Conservation (phyloP, 78 protist species). For the Blattamonas nauphoetae region DNA sequence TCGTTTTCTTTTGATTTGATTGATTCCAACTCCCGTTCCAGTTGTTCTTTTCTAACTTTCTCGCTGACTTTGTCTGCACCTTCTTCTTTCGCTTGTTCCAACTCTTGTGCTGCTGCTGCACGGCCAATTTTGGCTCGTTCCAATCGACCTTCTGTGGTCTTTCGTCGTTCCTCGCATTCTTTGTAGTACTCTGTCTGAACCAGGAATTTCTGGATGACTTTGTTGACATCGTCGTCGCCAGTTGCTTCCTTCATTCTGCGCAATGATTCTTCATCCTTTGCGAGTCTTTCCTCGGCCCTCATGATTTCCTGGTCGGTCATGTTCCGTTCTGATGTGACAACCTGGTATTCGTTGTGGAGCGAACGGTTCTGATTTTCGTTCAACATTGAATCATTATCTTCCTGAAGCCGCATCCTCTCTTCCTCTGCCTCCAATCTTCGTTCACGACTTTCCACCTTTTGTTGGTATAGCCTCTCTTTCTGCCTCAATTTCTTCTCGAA, state of each 20-base stretch:
- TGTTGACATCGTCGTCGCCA: constrained; percentile 45
- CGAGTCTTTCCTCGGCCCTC: constrained; percentile 4
- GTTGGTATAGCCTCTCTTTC: not conserved
- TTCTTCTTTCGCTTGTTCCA: not conserved
- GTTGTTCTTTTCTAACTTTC: not conserved
- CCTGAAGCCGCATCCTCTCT: not conserved
- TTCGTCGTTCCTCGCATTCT: not conserved
- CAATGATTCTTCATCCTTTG: constrained; percentile 50
- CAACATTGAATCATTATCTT: no score
- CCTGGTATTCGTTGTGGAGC: no score
- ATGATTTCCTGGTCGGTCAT: no score
- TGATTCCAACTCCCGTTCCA: not conserved
- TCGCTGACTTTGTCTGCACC: not conserved
- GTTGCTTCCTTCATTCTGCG: constrained; percentile 60
- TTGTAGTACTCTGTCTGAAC: constrained; percentile 26
- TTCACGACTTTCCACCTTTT: not conserved
- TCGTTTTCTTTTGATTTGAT: not conserved
- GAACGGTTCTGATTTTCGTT: no score
- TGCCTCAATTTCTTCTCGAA: not conserved
- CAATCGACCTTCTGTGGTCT: not conserved
- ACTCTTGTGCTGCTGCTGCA: not conserved
- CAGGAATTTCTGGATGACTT: constrained; percentile 45
- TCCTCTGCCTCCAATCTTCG: not conserved
- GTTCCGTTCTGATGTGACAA: no score
- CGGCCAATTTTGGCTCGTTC: not conserved